Evolutionary conservation across 2,329 filamentous ascomycete genomes (phyloP), one percentile per base, ranked within the genome.

Genomic region (Diaporthe citri): DNA sequence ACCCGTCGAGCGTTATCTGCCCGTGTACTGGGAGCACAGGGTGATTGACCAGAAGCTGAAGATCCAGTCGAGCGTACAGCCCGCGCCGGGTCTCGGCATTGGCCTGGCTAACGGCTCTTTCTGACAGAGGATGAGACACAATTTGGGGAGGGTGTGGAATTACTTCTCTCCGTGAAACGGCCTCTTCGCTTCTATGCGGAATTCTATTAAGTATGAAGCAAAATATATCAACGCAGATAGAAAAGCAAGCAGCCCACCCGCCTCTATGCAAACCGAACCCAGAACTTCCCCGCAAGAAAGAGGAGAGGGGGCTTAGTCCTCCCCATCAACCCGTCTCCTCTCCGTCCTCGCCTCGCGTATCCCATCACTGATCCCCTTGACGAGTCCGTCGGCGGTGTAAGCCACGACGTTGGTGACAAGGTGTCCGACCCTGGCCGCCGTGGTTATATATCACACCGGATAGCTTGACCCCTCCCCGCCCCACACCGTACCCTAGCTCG

Each of bases 361-460:
- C 34, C 70, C 74, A 41, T 76, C 74, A 10, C 64, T 69, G 1
- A 76, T 43, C 5, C 74, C 74, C 71, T 66, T 76, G 1, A 90
- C 88, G 69, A 95, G 84, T 28, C 91, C 90, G 76, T 92, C 88
- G 1, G 93, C 82, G 79, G 91, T 88, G 90, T 92, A 95, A 4
- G 88, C 81, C 3, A 88, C 87, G 13, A 89, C 80, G 43, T 90
- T 88, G 25, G 88, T 86, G 31, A 94, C 80, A 4, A 86, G 84
- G 76, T 90, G 87, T 0, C 92, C 91, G n/a, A 93, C 83, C 75
- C 87, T 89, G 0, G 93, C 93, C 90, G 31, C 92, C 90, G 83
- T 93, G 87, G 59, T 87, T 88, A 75, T 87, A 88, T 4, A 94
- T 84, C 0, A 88, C 86, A 13, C 88, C 87, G 13, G 88, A 89